phyloP scores from a whole-genome alignment of 2,329 filamentous ascomycete species.

The Teratosphaeria epicoccoides region DNA sequence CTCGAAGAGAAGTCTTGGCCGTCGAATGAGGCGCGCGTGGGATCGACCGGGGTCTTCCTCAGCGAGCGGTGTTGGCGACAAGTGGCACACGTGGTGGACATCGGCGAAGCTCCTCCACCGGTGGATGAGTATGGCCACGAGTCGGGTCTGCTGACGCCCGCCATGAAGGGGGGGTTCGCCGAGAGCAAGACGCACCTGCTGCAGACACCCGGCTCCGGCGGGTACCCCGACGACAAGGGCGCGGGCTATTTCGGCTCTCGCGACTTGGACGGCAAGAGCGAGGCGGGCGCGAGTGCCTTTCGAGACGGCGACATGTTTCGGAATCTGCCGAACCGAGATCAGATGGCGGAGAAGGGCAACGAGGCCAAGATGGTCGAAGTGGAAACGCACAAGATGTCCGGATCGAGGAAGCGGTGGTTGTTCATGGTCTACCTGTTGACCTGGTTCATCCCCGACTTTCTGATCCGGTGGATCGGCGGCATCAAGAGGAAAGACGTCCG shows the following conservation, averaged over 20 bases:
- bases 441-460: conserved; percentile 76
- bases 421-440: conserved; percentile 74
- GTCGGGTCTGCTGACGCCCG: conserved; percentile 49
- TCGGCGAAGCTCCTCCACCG: conserved; percentile 41
- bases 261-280: conserved; percentile 75
- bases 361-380: conserved; percentile 84
- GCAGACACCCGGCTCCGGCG: conserved; percentile 40
- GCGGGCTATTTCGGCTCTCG: conserved; percentile 71
- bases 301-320: conserved; percentile 96
- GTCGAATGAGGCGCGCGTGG: conserved; percentile 77
- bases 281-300: conserved; percentile 83
- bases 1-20: conserved; percentile 90
- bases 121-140: conserved; percentile 44
- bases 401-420: conserved; percentile 83
- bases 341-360: conserved; percentile 91
- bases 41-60: conserved; percentile 86
- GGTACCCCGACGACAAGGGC: conserved; percentile 64
- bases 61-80: conserved; percentile 95
- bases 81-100: conserved; percentile 62
- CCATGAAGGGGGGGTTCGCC: conserved; percentile 43
- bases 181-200: conserved; percentile 50
- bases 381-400: conserved; percentile 67
- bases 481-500: conserved; percentile 91
- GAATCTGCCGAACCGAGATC: conserved; percentile 83
- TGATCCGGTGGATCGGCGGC: conserved; percentile 63